Base-by-base conservation (phyloP, 1,284 basidiomycete genomes). In the Apiotrichum gracile region DNA sequence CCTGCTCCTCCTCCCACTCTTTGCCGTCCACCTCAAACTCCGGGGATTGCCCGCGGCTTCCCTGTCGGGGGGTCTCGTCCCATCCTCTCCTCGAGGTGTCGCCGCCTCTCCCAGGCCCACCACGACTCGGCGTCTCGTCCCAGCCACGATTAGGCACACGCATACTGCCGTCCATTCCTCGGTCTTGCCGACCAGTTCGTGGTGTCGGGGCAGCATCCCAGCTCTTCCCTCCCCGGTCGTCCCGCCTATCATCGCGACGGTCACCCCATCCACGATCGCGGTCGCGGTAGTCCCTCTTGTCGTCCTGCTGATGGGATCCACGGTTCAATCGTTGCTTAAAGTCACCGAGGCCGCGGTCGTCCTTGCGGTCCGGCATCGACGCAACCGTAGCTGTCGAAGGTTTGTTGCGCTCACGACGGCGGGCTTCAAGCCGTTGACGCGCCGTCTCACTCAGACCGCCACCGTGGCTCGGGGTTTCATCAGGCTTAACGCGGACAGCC, bases 1-100 rank as follows among this genome's bases (percentile, higher is more conserved):
- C 80, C 70, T 94, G 90, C 70, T 96, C 92, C 63, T 96, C 91
- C 69, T 94, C 92, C 91, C 91, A 97, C 64, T 93, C 92, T 51
- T 87, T 80, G 31, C 82, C 79, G 66, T 76, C 67, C 17, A 77
- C 60, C 16, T 65, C 63, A 26, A 70, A 53, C 25, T 61, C 66
- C 80, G 73, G 39, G 78, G 84, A 83, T 1, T 55, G 61, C 1
- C 59, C 62, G 3, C 64, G 51, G 55, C 83, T 84, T 80, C 83
- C 62, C 85, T 77, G 6, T 78, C 79, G 47, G 78, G 91, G 91
- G 0, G 91, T 93, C 3, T 88, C 87, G 72, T 92, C 91, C 91
- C 91, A 92, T 6, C 79, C 69, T 21, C 54, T 44, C 16, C 61
- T 45, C 31, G 60, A 58, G 37, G 47, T 55, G 27, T 54, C 57